Percentiles rank a stretch among this genome's conserved stretches.
Conservation (phyloP, 768 basidiomycete species). For the Termitomyces bulborhizus region DNA sequence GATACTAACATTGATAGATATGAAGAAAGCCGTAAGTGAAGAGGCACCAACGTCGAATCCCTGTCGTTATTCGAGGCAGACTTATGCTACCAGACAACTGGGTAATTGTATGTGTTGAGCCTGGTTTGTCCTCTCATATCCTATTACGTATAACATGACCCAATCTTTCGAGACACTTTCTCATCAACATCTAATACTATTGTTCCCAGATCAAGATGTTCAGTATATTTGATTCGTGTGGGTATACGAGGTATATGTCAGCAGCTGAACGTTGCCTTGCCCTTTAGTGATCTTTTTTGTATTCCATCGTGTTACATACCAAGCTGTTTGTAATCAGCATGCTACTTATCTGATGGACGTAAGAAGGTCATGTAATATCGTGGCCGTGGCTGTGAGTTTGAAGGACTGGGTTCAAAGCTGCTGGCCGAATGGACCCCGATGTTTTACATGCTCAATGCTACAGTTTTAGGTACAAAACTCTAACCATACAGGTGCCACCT, state of each 20-base stretch:
- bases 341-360: background rate
- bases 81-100: too few relatives aligned
- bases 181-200: background rate
- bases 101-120: background rate
- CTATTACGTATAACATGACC: background rate
- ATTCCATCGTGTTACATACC: background rate
- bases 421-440: background rate
- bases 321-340: background rate
- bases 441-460: background rate
- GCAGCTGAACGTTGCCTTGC: background rate
- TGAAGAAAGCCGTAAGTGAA: background rate
- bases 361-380: background rate
- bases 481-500: background rate
- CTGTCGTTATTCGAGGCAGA: too few relatives aligned
- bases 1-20: background rate
- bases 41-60: too few relatives aligned
- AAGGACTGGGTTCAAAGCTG: background rate
- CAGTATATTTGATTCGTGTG: background rate
- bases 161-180: background rate
- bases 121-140: background rate
- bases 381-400: background rate
- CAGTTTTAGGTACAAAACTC: background rate
- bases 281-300: too few relatives aligned
- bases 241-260: background rate
- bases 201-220: background rate